These are phyloP conservation scores for Cryptococcus sp. DNA, from an alignment of 1,284 basidiomycete genomes.

Conservation along the genomic window DNA sequence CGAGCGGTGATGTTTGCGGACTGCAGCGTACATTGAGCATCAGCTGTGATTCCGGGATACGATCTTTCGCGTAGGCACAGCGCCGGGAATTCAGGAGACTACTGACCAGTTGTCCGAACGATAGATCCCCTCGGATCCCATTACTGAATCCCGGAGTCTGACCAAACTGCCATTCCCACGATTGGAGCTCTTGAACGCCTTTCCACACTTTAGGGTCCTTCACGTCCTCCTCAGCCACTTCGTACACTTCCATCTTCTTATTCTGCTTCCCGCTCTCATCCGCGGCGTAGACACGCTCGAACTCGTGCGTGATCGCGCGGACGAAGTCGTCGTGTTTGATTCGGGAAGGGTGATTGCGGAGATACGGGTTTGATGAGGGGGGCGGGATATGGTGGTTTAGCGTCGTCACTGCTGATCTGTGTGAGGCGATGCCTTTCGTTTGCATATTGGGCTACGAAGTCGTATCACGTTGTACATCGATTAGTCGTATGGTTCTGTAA, in stretches of 20 bases:
- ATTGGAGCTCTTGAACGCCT: slow-evolving; percentile 67
- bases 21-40: slow-evolving; percentile 33
- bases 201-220: slow-evolving; percentile 59
- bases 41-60: not conserved
- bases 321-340: slow-evolving; percentile 71
- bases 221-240: slow-evolving; percentile 25
- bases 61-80: too few relatives aligned
- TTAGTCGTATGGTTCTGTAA: not conserved
- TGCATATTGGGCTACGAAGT: slow-evolving; percentile 66
- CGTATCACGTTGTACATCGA: not conserved
- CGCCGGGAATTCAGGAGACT: not conserved
- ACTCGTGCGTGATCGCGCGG: slow-evolving; percentile 69
- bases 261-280: slow-evolving; percentile 13
- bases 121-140: slow-evolving; percentile 34
- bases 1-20: slow-evolving; percentile 51
- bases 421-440: slow-evolving; percentile 85
- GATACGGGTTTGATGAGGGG: not conserved
- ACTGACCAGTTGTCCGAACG: slow-evolving; percentile 23
- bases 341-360: too few relatives aligned
- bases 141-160: slow-evolving; percentile 89
- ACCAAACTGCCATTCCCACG: slow-evolving; percentile 91
- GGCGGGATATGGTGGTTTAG: slow-evolving; percentile 62
- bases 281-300: slow-evolving; percentile 64
- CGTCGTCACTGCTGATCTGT: slow-evolving; percentile 89
- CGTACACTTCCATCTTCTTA: slow-evolving; percentile 15